Base-by-base conservation (phyloP, 208 protist species). In the Endotrypanum monterogeii region DNA sequence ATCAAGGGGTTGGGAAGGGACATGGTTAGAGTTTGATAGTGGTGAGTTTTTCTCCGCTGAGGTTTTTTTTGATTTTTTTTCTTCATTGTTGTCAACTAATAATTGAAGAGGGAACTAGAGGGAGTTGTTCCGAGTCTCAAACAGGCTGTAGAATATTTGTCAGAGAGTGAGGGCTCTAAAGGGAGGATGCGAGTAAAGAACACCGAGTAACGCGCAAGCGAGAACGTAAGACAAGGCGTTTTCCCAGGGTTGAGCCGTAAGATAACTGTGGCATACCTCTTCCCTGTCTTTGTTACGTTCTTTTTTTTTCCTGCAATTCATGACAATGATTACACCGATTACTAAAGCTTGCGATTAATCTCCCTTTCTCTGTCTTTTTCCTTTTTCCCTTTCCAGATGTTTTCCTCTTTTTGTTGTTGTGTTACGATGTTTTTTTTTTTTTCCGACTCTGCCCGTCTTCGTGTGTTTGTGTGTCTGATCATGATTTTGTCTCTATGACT, bases 11-110 rank as follows among this genome's bases (percentile, higher is more conserved):
- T 48, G 50, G 3, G 54, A 63, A 23, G 41, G 39, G 60, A 62
- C 39, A 3, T 37, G 48, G 6, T 3, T 61, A 44, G 54, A 20
- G 55, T 67, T 60, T 65, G 55, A 56, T 74, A 14, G 7, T 28
- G 23, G n/a, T 74, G 23, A 14, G 41, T 30, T 46, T 71, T 71
- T 71, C 9, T 28, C 51, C 37, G 7, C 46, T 71, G 48, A 18
- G 30, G 30, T 70, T 58, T 30, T 78, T 35, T 46, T 78, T 54
- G n/a, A n/a, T n/a, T 74, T 55, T 68, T 60, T 63, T 18, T 39
- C 3, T 48, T 30, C 23, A 48, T 20, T 5, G 16, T 12, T 65
- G 32, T 48, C 46, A 14, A 48, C 23, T 44, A 65, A 65, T 65
- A 46, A 28, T 48, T 9, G 35, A 62, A 62, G 57, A 37, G 30